Evolutionary conservation across 306 rosid genomes (phyloP), one percentile per base, ranked within the genome.

Genomic region (Spatholobus suberectus): DNA sequence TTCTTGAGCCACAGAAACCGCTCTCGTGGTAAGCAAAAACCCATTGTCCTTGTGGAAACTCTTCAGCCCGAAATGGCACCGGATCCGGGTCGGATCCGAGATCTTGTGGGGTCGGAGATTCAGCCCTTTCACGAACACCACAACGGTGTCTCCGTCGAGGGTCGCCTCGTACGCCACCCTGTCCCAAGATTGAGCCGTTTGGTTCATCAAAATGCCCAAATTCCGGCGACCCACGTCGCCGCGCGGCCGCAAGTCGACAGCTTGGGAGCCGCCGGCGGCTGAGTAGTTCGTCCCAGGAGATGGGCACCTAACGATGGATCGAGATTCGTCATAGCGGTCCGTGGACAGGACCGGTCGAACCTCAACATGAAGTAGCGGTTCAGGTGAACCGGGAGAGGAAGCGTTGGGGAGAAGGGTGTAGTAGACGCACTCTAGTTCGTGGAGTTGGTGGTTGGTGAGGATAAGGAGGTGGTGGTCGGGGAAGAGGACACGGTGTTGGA

Each of bases 1-100:
- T 83, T 96, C 99, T 75, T 96, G 99, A 10, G 98, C 97, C 4
- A 93, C 97, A 12, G 94, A 79, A 37, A 96, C 84, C 0, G 97
- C 97, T 17, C 75, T 73, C 1, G 97, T 90, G 0, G 83, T 84
- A 18, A 91, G 85, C 68, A 80, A 81, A 63, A 81, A 70, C 0
- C 85, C 85, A 27, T 76, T 82, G 1, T 83, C 80, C 24, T 77
- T 78, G 17, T 85, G 83, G 20, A 72, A 84, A 40, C 78, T 83
- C 23, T 44, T 79, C 14, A 90, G 12, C 65, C 89, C 93, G 44
- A 94, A 96, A 35, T 88, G 97, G 83, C 99, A 96, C 12, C 86
- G 77, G 70, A 92, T 85, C 24, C 70, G 84, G 34, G 89, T 76
- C 23, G 98, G 98, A 85, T 96, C 90, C n/a, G 98, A 90, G 46